Evolutionary conservation across 2,329 filamentous ascomycete genomes (phyloP), one percentile per base, ranked within the genome.

Genomic region (Whalleya microplaca): DNA sequence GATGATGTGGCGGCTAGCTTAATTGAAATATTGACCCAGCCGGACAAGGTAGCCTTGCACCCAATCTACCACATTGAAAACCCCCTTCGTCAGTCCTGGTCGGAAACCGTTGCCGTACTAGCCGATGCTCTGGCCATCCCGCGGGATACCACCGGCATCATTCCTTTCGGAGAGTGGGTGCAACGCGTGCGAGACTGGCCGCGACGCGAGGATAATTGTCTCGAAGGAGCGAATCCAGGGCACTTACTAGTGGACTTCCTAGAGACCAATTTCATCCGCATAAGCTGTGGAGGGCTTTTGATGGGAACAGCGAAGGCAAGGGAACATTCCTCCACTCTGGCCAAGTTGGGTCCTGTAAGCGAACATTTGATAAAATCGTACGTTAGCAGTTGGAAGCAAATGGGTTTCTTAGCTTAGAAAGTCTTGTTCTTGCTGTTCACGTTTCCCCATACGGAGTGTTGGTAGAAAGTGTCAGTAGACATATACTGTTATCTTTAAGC

Each of bases 321-420:
- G 14, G 56, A 67, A 53, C 63, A 69, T 41, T 68, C 64, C 8
- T 29, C 50, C 14, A 55, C 59, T 8, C 48, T 69, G 21, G 44
- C 45, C 3, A 49, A 37, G 0, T 48, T 61, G 2, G 57, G 56
- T 0, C 60, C 65, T 2, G 64, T 68, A 2, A 55, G 58, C 45
- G 57, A 59, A 23, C 50, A 58, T 4, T 51, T 56, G 23, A 56
- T 56, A 18, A 45, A 53, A 37, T 59, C 45, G 46, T 68, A 66
- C 32, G 51, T 67, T 10, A 14, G 48, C 3, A 48, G 43, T 20
- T 66, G 66, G 65, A 63, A 62, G 42, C 49, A 61, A 16, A 66
- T 56, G 19, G 62, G 64, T 0, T 64, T 64, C 45, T 32, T 63
- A 18, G 82, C 82, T 78, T 80, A 51, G 37, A 42, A n/a, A 37